Evolutionary conservation across 805 yeast genomes (phyloP).

Genomic region (Maudiozyma serrabonitensis): DNA sequence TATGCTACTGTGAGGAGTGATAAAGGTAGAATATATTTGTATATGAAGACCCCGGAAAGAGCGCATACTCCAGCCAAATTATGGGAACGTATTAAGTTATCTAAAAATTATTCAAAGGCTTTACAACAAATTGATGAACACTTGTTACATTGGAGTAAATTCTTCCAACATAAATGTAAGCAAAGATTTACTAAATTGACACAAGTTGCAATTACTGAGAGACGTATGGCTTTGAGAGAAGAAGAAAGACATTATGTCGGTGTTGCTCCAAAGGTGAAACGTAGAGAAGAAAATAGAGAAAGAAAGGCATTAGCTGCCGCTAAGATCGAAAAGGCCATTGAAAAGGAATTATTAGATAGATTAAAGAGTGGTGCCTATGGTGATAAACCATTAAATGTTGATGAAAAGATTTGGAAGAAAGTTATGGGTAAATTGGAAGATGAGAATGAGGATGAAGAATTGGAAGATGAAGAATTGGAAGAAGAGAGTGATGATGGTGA

Average conservation of each 20-base stretch:
- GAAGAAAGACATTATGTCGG: constrained; percentile 93
- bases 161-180: constrained; percentile 84
- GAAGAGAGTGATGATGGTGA: constrained; percentile 58
- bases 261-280: constrained; percentile 83
- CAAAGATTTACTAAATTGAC: constrained; percentile 91
- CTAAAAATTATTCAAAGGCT: constrained; percentile 83
- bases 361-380: constrained; percentile 97
- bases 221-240: constrained; percentile 81
- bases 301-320: constrained; percentile 96
- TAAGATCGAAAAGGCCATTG: constrained; percentile 91
- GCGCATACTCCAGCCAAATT: constrained; percentile 88
- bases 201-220: constrained; percentile 90
- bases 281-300: constrained; percentile 91
- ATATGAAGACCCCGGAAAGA: constrained; percentile 96
- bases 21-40: constrained; percentile 70
- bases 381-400: constrained; percentile 94
- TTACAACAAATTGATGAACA: constrained; percentile 81
- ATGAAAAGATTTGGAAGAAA: constrained; percentile 90
- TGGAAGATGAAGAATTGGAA: constrained; percentile 42
- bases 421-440: constrained; percentile 78
- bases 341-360: constrained; percentile 87
- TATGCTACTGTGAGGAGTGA: constrained; percentile 80
- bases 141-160: constrained; percentile 86
- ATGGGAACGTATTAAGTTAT: constrained; percentile 91
- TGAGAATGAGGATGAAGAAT: constrained; percentile 44